Percentiles rank a stretch among this genome's conserved stretches.
Conservation (phyloP, 2,329 filamentous ascomycete genomes). For the Scedosporium apiospermum region DNA sequence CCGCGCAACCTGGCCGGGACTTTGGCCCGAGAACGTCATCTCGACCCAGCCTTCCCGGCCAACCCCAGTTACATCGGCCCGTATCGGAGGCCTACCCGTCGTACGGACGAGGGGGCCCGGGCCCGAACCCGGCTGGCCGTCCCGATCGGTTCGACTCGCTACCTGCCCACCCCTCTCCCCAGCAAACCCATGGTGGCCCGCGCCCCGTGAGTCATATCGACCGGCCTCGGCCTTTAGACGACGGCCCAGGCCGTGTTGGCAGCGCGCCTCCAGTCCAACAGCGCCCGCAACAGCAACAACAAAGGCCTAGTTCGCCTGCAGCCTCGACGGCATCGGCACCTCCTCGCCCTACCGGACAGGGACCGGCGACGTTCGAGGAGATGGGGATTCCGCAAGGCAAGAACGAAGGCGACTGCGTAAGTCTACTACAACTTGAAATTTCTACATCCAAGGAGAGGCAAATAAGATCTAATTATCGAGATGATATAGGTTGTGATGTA, state of each 20-base stretch:
- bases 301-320: slow-evolving; percentile 13
- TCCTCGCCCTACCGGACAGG: slow-evolving; percentile 40
- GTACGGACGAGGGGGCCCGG: slow-evolving; percentile 18
- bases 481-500: slow-evolving; percentile 1
- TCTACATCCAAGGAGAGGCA: background rate
- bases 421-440: slow-evolving; percentile 19
- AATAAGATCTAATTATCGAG: background rate
- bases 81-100: slow-evolving; percentile 12
- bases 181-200: background rate
- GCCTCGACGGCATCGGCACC: slow-evolving; percentile 21
- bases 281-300: slow-evolving; percentile 12
- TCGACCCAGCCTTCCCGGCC: slow-evolving; percentile 13
- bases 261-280: slow-evolving; percentile 26
- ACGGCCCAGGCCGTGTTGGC: slow-evolving; percentile 21
- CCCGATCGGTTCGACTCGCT: slow-evolving; percentile 14
- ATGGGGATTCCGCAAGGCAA: slow-evolving; percentile 89
- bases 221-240: slow-evolving; percentile 12
- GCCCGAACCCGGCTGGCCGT: slow-evolving; percentile 8
- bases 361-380: slow-evolving; percentile 92
- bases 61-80: slow-evolving; percentile 13
- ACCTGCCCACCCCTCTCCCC: background rate
- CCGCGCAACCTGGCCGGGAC: slow-evolving; percentile 20
- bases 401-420: slow-evolving; percentile 84
- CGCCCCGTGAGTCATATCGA: slow-evolving; percentile 13
- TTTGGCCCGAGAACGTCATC: slow-evolving; percentile 29